Base-by-base conservation (phyloP, 768 basidiomycete genomes). In the Boletellus ananas region DNA sequence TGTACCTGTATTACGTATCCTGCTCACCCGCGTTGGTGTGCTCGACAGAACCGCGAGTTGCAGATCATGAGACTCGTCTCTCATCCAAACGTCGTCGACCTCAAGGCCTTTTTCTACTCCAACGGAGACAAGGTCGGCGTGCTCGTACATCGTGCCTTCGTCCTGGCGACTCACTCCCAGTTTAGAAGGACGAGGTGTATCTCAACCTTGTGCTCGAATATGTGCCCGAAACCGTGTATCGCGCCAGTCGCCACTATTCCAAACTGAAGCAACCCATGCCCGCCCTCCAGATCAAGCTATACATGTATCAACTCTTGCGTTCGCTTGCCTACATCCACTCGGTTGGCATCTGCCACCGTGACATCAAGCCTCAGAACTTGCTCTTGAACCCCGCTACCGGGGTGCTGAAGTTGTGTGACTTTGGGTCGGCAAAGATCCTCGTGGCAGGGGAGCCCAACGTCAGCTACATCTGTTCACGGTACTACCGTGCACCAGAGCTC, bases 181-280 rank as follows among this genome's bases (percentile, higher is more conserved):
- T 48, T 7, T 18, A 96, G 94, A 98, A 98, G 80, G 96, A 99
- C 72, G 96, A 99, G 79, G 93, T 99, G 46, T 99, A 96, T 75
- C 88, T 99, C 65, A 99, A 99, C 70, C 87, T 99, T 67, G 94
- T 99, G 29, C 84, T 96, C 62, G 96, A 99, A 84, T 99, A 93
- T 72, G 94, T 99, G 44, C 96, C 96, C 35, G 96, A 98, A 75
- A 99, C 96, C 14, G 96, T 99, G 50, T 98, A 98, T 75, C 92
- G 95, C 64, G 96, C 95, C 23, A 95, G 92, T 66, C 86, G 95
- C 65, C 95, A 97, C 74, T 99, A 98, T 70, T 90, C 94, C 59
- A 98, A 98, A 74, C 89, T 99, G 73, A 99, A 99, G 78, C 96
- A 99, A 69, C 90, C 92, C 52, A 99, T 99, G 96, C 96, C 96